A percentile compares a stretch with the other conserved stretches of the same genome.
Conservation (phyloP, 2,329 filamentous ascomycete species). For the Fusarium tanahbumbuense region DNA sequence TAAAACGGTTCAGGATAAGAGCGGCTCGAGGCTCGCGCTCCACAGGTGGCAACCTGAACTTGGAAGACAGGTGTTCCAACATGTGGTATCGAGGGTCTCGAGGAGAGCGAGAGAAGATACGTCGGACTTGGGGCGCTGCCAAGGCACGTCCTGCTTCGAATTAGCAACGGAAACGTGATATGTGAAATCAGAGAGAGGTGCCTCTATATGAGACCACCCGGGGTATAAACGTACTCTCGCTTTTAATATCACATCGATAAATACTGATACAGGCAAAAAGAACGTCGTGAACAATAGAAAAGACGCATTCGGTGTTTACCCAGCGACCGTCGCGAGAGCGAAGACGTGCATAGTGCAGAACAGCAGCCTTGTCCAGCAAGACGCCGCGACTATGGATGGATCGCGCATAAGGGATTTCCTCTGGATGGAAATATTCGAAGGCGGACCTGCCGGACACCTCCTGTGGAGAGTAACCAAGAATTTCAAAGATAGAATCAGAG, state of each 20-base stretch:
- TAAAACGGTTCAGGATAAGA: constrained; percentile 87
- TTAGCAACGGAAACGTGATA: constrained; percentile 21
- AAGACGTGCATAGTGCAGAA: constrained; percentile 82
- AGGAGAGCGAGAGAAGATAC: constrained; percentile 83
- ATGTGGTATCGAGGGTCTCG: constrained; percentile 89
- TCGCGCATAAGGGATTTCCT: constrained; percentile 80
- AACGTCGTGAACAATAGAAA: constrained; percentile 89
- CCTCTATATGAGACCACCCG: neutral
- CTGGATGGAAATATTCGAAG: constrained; percentile 88
- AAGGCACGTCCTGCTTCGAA: constrained; percentile 72
- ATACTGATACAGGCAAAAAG: constrained; percentile 86
- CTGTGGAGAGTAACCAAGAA: constrained; percentile 81
- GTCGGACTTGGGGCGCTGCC: constrained; percentile 81
- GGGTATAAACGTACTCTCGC: constrained; percentile 71
- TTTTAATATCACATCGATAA: constrained; percentile 75
- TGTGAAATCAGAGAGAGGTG: neutral
- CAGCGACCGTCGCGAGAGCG: constrained; percentile 75
- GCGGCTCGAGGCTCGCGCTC: constrained; percentile 84
- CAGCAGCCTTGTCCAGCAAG: constrained; percentile 83
- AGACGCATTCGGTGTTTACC: constrained; percentile 88
- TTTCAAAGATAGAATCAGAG: constrained; percentile 85
- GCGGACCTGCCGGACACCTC: constrained; percentile 81
- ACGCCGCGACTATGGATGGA: constrained; percentile 79
- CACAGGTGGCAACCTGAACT: constrained; percentile 74
- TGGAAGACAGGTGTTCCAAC: constrained; percentile 85